Percentiles rank a stretch among this genome's conserved stretches.
These are phyloP conservation scores for Candida silvicultrix DNA, from an alignment of 805 yeast genomes.

Conservation along the genomic window DNA sequence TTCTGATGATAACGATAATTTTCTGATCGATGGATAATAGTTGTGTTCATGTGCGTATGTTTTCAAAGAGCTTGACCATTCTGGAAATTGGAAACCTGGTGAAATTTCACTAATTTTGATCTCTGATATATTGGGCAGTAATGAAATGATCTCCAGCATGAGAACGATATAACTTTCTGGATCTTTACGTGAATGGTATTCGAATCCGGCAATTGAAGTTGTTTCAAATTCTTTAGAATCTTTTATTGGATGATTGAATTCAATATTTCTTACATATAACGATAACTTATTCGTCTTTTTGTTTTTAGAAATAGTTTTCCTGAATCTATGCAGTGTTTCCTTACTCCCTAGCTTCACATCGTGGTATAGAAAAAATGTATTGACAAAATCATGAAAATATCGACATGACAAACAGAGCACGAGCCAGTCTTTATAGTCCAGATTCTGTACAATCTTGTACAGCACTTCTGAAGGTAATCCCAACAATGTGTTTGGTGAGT, in stretches of 20 bases:
- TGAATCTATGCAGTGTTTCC: conserved; percentile 22
- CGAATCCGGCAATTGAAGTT: conserved; percentile 17
- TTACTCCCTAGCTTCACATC: conserved; percentile 22
- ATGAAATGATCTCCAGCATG: conserved; percentile 35
- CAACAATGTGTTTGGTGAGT: conserved; percentile 28
- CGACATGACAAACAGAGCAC: conserved; percentile 29
- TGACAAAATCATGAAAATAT: conserved; percentile 29
- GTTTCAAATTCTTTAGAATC: conserved; percentile 8
- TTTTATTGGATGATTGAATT: conserved; percentile 13
- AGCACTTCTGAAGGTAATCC: conserved; percentile 40
- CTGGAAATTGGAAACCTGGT: conserved; percentile 40
- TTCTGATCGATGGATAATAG: conserved; percentile 23
- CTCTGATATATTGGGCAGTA: conserved; percentile 38
- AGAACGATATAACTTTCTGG: conserved; percentile 25
- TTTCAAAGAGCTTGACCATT: conserved; percentile 21
- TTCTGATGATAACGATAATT: conserved; percentile 35
- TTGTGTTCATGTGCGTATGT: conserved; percentile 21
- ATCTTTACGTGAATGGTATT: conserved; percentile 18
- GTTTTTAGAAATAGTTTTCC: conserved; percentile 30
- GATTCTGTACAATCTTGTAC: conserved; percentile 25
- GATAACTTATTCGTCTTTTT: conserved; percentile 19
- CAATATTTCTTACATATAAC: conserved; percentile 14
- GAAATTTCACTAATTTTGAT: conserved; percentile 39
- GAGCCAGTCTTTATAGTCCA: conserved; percentile 20
- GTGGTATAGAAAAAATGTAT: conserved; percentile 32